A percentile compares a stretch with the other conserved stretches of the same genome.
phyloP scores from a whole-genome alignment of 768 basidiomycete genomes.

The Gloeophyllum trabeum region DNA sequence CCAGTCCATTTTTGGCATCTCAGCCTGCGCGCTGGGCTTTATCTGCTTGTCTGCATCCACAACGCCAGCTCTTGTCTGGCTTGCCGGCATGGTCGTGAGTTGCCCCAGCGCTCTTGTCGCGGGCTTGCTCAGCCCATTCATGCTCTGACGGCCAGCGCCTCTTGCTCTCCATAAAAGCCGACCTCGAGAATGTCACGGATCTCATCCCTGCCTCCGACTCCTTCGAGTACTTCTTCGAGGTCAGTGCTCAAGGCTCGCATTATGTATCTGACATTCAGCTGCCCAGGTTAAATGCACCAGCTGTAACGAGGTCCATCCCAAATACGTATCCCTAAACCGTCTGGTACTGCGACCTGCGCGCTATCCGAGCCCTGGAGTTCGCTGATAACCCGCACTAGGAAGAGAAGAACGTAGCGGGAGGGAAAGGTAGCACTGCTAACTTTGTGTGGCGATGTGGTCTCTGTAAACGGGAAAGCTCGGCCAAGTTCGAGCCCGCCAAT shows the following conservation, averaged over 20 bases:
- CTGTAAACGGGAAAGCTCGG: conserved; percentile 75
- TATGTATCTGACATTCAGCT: conserved; percentile 1
- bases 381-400: conserved; percentile 42
- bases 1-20: too few species aligned
- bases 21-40: too few species aligned
- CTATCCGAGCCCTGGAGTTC: neutral
- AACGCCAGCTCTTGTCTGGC: neutral
- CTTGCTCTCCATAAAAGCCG: conserved; percentile 62
- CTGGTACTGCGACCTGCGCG: conserved; percentile 25
- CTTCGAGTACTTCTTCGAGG: conserved; percentile 78
- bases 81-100: neutral
- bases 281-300: conserved; percentile 65
- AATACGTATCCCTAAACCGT: conserved; percentile 61
- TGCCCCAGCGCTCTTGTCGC: too few species aligned
- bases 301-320: conserved; percentile 70
- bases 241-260: conserved; percentile 14
- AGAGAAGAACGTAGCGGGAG: conserved; percentile 48
- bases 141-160: conserved; percentile 31
- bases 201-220: conserved; percentile 52
- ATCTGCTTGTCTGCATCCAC: too few species aligned
- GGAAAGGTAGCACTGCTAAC: conserved; percentile 60
- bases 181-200: conserved; percentile 69
- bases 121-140: conserved; percentile 5
- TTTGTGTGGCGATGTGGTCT: conserved; percentile 74
- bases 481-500: conserved; percentile 52